Percentiles rank a stretch among this genome's conserved stretches.
These are phyloP conservation scores for Russula earlei DNA, from an alignment of 768 basidiomycete species.

Conservation along the genomic window DNA sequence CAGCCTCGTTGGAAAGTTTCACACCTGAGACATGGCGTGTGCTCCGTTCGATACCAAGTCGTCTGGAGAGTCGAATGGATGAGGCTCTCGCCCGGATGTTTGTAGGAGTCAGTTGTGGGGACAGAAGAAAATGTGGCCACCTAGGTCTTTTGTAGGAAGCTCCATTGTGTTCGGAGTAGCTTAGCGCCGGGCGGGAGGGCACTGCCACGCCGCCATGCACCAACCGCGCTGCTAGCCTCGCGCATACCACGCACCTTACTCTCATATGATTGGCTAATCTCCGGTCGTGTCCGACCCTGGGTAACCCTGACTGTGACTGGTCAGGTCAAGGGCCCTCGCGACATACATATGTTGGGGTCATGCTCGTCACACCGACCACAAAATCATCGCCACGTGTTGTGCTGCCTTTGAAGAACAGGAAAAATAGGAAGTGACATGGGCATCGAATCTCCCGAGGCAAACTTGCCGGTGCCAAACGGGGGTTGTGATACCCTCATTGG, in stretches of 20 bases:
- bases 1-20: neutral
- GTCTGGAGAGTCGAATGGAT: neutral
- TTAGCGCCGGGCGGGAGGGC: neutral
- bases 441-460: too few species aligned
- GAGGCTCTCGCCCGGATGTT: too few species aligned
- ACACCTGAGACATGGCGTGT: slow-evolving; percentile 7
- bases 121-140: neutral
- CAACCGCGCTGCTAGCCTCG: slow-evolving; percentile 2
- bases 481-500: too few species aligned
- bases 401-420: too few species aligned
- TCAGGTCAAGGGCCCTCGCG: neutral
- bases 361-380: too few species aligned
- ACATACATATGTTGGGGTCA: too few species aligned
- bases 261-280: neutral
- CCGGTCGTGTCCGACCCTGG: neutral
- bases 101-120: neutral
- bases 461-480: too few species aligned
- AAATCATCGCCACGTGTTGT: too few species aligned
- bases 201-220: neutral
- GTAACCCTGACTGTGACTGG: neutral
- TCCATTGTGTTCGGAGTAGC: neutral
- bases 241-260: neutral
- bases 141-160: slow-evolving; percentile 2
- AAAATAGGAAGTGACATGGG: too few species aligned
- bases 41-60: too few species aligned